Percentiles rank a stretch among this genome's conserved stretches.
Conservation (phyloP, 257 asterid genomes). For the Nicotiana tomentosiformis region DNA sequence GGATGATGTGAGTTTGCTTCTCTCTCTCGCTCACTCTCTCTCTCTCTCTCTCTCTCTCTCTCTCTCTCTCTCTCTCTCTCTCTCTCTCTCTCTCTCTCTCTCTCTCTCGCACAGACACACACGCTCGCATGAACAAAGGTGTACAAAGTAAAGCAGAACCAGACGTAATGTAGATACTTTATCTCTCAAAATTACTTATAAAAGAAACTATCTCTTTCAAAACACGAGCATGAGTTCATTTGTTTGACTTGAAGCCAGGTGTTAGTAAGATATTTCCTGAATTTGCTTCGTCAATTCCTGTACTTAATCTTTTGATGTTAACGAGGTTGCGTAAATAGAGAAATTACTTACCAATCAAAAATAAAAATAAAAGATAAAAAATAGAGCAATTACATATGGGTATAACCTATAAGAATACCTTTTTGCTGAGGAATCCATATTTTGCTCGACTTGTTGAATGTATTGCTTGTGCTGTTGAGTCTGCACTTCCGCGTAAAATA, state of each 20-base stretch:
- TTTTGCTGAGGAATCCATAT: background rate
- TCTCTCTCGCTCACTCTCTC: background rate
- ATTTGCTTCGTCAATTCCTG: background rate
- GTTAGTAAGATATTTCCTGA: background rate
- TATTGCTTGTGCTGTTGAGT: background rate
- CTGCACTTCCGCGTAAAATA: background rate
- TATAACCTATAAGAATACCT: background rate
- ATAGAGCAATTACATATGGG: background rate
- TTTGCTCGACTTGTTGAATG: background rate
- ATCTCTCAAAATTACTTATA: background rate
- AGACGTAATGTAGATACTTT: background rate
- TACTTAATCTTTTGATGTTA: background rate
- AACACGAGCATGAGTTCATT: background rate
- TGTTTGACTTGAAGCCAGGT: background rate
- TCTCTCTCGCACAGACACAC: background rate
- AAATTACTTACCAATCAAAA: background rate
- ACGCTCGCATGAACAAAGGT: background rate
- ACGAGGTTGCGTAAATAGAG: background rate
- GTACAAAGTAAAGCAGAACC: background rate
- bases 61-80: background rate
- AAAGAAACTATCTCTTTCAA: background rate
- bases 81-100: background rate
- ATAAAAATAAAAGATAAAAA: no score
- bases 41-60: background rate
- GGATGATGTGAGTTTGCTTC: slow-evolving; percentile 86